phyloP scores from a whole-genome alignment of 352 stramenopile species.

The Phytophthora palmivora region DNA sequence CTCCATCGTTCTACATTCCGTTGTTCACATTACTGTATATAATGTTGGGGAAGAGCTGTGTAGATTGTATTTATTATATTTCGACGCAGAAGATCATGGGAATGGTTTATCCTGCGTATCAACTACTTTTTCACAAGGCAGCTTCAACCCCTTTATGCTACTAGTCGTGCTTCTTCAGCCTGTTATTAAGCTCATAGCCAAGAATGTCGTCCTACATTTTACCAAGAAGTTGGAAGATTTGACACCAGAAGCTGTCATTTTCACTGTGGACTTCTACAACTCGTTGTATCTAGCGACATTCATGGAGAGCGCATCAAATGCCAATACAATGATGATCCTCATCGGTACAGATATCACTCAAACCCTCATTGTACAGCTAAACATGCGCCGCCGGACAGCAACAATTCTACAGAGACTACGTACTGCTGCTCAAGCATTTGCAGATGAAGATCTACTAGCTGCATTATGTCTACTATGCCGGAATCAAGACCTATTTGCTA shows the following conservation, averaged over 20 bases:
- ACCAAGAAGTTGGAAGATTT: constrained; percentile 25
- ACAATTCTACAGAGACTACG: constrained; percentile 2
- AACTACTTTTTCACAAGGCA: constrained; percentile 17
- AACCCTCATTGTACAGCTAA: neutral
- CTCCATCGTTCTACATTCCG: constrained; percentile 19
- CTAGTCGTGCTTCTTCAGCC: constrained; percentile 21
- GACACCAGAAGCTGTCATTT: constrained; percentile 28
- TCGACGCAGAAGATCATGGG: constrained; percentile 17
- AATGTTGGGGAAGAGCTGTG: neutral
- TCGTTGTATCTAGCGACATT: constrained; percentile 29
- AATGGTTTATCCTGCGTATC: constrained; percentile 24
- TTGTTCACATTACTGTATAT: constrained; percentile 13
- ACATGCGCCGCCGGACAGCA: constrained; percentile 3
- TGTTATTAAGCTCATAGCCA: constrained; percentile 22
- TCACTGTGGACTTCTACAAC: constrained; percentile 37
- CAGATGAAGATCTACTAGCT: constrained; percentile 6
- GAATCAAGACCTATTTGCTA: neutral
- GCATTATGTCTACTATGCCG: constrained; percentile 15
- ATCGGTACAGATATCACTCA: constrained; percentile 16
- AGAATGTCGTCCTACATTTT: constrained; percentile 20
- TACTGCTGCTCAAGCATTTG: neutral
- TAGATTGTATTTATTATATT: constrained; percentile 7
- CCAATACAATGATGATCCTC: constrained; percentile 10
- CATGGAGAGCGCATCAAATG: constrained; percentile 23
- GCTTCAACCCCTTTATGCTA: neutral